These are phyloP conservation scores for Penicillium glabrum DNA, from an alignment of 2,329 filamentous ascomycete species.

Conservation along the genomic window DNA sequence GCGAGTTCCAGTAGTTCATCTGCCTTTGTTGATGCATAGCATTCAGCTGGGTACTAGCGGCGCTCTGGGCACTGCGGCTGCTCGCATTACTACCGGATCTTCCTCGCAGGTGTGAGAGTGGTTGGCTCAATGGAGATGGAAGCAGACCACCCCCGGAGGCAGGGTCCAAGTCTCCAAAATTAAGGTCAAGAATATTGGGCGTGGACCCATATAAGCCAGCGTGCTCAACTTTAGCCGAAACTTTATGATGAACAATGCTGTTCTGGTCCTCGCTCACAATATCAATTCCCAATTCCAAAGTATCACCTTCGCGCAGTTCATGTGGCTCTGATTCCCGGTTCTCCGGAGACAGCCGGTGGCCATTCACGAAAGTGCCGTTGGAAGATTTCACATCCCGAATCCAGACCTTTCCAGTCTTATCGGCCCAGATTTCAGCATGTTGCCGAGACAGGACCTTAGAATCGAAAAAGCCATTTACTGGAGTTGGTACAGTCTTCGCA, in stretches of 20 bases:
- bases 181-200: constrained; percentile 81
- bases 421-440: constrained; percentile 94
- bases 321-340: constrained; percentile 96
- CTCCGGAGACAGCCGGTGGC: constrained; percentile 82
- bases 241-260: constrained; percentile 97
- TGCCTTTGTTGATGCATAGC: constrained; percentile 70
- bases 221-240: constrained; percentile 94
- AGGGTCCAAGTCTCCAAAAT: constrained; percentile 87
- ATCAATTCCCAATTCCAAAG: constrained; percentile 92
- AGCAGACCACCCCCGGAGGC: constrained; percentile 70
- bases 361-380: constrained; percentile 98
- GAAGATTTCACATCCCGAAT: constrained; percentile 98
- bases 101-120: constrained; percentile 66
- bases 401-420: constrained; percentile 82
- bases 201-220: constrained; percentile 74
- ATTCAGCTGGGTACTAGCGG: constrained; percentile 54
- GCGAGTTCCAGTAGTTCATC: constrained; percentile 80
- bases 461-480: constrained; percentile 92
- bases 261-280: constrained; percentile 99
- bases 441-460: constrained; percentile 96
- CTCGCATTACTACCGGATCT: constrained; percentile 68
- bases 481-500: constrained; percentile 88
- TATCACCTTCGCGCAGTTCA: constrained; percentile 86
- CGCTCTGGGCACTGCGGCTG: constrained; percentile 58
- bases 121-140: constrained; percentile 65